Conservation (phyloP, 306 rosid species). For the Neltuma alba region DNA sequence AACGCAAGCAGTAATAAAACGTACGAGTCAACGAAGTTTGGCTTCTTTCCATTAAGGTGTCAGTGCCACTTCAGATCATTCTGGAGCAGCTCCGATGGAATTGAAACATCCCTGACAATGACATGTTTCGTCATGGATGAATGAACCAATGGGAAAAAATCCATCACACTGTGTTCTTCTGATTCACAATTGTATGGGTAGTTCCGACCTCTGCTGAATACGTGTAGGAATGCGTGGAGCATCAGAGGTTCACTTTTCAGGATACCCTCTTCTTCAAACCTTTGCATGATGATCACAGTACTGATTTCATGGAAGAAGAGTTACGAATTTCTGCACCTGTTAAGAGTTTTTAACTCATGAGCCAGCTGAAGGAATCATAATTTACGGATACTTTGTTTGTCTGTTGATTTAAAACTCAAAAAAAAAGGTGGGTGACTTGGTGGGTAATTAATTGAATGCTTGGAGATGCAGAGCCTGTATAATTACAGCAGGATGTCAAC, state of each 20-base stretch:
- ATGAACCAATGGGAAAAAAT: neutral
- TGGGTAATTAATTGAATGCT: slow-evolving; percentile 36
- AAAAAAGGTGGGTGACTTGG: neutral
- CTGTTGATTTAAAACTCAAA: neutral
- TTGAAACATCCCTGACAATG: slow-evolving; percentile 16
- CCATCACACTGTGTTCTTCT: neutral
- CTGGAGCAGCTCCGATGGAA: slow-evolving; percentile 17
- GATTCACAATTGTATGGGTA: neutral
- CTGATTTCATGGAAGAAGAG: neutral
- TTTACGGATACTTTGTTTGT: neutral
- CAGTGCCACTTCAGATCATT: slow-evolving; percentile 9
- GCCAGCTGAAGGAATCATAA: neutral
- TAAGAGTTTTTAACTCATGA: neutral
- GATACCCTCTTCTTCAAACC: slow-evolving; percentile 13
- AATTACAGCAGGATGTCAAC: slow-evolving; percentile 67
- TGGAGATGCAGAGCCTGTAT: slow-evolving; percentile 37
- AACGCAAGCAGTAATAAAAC: slow-evolving; percentile 4
- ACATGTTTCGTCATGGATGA: neutral
- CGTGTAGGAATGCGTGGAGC: neutral
- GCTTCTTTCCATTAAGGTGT: slow-evolving; percentile 18
- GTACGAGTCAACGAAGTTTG: slow-evolving; percentile 17
- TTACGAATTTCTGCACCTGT: slow-evolving; percentile 4
- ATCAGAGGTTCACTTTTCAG: neutral
- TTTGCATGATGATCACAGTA: slow-evolving; percentile 21
- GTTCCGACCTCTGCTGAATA: neutral